A percentile compares a stretch with the other conserved stretches of the same genome.
Conservation (phyloP, 495 filamentous ascomycete genomes). For the Lasiosphaeria hispida region DNA sequence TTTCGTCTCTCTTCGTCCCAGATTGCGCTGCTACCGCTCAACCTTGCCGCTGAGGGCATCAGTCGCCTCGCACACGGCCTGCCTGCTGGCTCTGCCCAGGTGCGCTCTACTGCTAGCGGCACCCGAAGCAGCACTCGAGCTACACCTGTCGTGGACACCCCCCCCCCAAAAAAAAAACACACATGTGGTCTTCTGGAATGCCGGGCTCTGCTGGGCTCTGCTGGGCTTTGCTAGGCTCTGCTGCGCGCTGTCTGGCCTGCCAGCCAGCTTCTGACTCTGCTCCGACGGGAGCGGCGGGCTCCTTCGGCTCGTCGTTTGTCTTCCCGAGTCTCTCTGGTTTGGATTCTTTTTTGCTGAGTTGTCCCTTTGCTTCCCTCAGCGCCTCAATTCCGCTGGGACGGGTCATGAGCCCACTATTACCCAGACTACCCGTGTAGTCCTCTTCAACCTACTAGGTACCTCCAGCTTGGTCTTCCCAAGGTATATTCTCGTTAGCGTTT, state of each 20-base stretch:
- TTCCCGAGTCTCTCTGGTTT: not conserved
- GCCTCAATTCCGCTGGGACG: slow-evolving; percentile 1
- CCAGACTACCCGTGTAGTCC: slow-evolving; percentile 2
- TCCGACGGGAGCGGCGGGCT: slow-evolving; percentile 10
- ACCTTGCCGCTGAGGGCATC: not conserved
- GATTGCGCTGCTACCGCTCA: not conserved
- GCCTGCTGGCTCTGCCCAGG: not conserved
- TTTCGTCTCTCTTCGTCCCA: slow-evolving; percentile 17
- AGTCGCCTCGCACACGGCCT: no score
- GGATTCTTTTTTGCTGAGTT: not conserved
- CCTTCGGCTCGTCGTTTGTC: not conserved
- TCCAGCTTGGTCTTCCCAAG: not conserved
- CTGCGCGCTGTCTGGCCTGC: no score
- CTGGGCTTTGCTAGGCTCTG: no score
- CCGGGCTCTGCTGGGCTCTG: no score
- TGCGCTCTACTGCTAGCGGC: no score
- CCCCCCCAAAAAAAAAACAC: no score
- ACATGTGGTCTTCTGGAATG: no score
- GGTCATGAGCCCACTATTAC: slow-evolving; percentile 20
- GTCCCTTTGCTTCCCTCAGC: not conserved
- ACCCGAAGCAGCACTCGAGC: no score
- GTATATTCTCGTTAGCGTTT: slow-evolving; percentile 13
- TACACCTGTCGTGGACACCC: no score
- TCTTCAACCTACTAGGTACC: slow-evolving; percentile 10
- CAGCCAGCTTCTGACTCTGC: not conserved